Base-by-base conservation (phyloP, 495 filamentous ascomycete genomes). In the Neurospora africana region DNA sequence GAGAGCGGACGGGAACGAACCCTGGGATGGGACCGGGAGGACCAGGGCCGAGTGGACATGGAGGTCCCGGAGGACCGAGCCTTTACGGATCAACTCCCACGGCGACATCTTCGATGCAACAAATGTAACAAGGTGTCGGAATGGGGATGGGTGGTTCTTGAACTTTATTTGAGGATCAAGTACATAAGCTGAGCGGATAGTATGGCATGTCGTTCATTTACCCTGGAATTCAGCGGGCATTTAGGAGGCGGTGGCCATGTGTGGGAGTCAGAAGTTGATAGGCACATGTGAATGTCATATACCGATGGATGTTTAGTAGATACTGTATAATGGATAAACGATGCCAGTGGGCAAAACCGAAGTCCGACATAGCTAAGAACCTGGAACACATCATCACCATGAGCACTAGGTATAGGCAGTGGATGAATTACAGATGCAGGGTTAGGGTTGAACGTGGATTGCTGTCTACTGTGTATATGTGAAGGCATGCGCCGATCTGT, bases 1-100 rank as follows among this genome's bases (percentile, higher is more conserved):
- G 95, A 69, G 94, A 95, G 76, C 80, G 91, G 36, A 80, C 78
- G 10, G 81, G 81, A 21, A 81, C 81, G 65, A 78, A 76, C 33
- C 58, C 73, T 11, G 21, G 69, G 33, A 19, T 47, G 65, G 43
- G 23, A 15, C 41, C n/a, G 68, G 33, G 72, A 33, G 58, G 53
- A 35, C 30, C 30, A 40, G 70, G 53, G 5, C 11, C 15, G 53
- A 30, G 23, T 30, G 53, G 53, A 19, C 53, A 61, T 33, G 53
- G 53, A 61, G 53, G 53, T 33, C 53, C 53, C 27, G 53, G 23
- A 33, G 53, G 53, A 8, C 53, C 53, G 53, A 27, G 27, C 53
- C 15, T 65, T 33, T 65, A 65, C 7, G 53, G 53, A 35, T 65
- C 53, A 30, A 65, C 53, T 3, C 53, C 53, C 27, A 65, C 53